Evolutionary conservation across 1,284 basidiomycete species (phyloP), one percentile per base, ranked within the genome.

Genomic region (Mrakiaceae sp.): DNA sequence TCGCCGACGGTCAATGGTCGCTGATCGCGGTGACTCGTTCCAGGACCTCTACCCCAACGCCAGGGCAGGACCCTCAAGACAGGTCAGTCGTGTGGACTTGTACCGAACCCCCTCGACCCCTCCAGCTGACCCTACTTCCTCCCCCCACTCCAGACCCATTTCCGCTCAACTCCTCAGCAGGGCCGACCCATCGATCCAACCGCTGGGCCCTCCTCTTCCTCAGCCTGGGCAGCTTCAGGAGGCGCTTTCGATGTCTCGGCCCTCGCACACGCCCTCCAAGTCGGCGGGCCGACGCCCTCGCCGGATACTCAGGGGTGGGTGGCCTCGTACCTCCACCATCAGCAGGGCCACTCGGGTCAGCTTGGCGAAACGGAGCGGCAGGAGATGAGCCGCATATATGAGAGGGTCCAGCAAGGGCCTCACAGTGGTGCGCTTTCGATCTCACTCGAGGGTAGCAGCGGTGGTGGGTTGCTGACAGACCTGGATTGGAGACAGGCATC

Each of bases 1-100:
- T 16, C n/a, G 42, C 39, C 44, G 2, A 43, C 39, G 7, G 39
- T 3, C 44, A n/a, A 5, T 42, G 5, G 8, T 52, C 40, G 47
- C 3, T 43, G 11, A 42, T 12, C 11, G 16, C 47, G 43, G 46
- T 55, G 46, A 54, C 43, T 54, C 60, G 39, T 46, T 14, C 50
- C 4, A 62, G 60, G 60, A 62, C 43, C 52, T 55, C 16, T 62
- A 62, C 47, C 40, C 40, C 42, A 55, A 42, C 40, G 10, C 51
- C 5, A 49, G 42, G 16, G 51, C 60, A 10, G 60, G 60, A 5
- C 9, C 51, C 2, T 62, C 60, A 8, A 39, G 60, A 42, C 60
- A 62, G 60, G 60, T 62, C 42, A 11, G 14, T 44, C 44, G 9
- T 14, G 16, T 46, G 40, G 6, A 10, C 57, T 9, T 48, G n/a